Evolutionary conservation across 768 basidiomycete species (phyloP).

Genomic region (Termitomyces eurrhizus): DNA sequence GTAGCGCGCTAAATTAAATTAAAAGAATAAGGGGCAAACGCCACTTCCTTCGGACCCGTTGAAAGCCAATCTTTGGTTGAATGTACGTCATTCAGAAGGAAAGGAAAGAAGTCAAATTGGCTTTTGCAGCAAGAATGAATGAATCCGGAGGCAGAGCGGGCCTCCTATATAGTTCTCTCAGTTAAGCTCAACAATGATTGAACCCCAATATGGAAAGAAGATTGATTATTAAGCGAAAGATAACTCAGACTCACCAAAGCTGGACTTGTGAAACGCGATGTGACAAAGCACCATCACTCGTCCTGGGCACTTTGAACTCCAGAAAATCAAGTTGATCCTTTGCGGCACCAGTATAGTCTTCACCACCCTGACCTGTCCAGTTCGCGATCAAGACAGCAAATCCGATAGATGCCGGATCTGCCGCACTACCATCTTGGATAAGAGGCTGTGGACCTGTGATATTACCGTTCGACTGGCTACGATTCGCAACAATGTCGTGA

Average conservation of each 20-base stretch:
- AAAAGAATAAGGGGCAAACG: not conserved
- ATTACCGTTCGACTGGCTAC: constrained; percentile 37
- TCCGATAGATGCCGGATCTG: constrained; percentile 80
- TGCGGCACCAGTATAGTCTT: constrained; percentile 63
- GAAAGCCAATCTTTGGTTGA: not conserved
- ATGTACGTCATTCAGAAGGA: not conserved
- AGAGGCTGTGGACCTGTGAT: constrained; percentile 54
- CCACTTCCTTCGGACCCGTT: not conserved
- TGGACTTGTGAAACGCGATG: constrained; percentile 69
- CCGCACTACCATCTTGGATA: constrained; percentile 53
- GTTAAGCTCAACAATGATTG: not conserved
- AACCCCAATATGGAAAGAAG: not conserved
- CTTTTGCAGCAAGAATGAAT: not conserved
- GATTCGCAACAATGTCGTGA: constrained; percentile 42
- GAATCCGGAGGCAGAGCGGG: not conserved
- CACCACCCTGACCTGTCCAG: constrained; percentile 40
- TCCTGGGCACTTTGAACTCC: constrained; percentile 51
- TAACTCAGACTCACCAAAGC: constrained; percentile 50
- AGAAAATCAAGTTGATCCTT: constrained; percentile 63
- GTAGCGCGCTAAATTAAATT: not conserved
- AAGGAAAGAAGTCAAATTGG: not conserved
- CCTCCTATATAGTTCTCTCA: not conserved
- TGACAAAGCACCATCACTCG: constrained; percentile 76
- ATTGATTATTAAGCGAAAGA: constrained; percentile 3
- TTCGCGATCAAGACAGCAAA: constrained; percentile 59